Conservation (phyloP, 2,329 filamentous ascomycete genomes). For the Emericellopsis atlantica region DNA sequence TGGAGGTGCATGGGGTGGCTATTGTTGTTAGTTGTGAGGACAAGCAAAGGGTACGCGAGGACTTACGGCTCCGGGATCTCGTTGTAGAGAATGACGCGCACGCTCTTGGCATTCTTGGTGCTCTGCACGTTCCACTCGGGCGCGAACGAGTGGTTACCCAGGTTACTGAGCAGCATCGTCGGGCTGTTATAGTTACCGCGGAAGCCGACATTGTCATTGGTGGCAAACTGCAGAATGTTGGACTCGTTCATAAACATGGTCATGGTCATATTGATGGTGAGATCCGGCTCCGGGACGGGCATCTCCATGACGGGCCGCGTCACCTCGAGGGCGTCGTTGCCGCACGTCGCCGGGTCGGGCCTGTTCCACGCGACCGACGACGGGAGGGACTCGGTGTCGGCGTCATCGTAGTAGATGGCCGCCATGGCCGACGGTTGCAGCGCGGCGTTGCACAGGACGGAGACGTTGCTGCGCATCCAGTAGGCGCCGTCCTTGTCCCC, state of each 20-base stretch:
- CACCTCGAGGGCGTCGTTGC: slow-evolving; percentile 40
- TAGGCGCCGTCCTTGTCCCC: slow-evolving; percentile 31
- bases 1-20: slow-evolving; percentile 57
- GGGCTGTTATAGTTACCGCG: slow-evolving; percentile 48
- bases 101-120: slow-evolving; percentile 35
- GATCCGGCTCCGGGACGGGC: slow-evolving; percentile 23
- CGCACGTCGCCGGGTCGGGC: slow-evolving; percentile 37
- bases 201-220: slow-evolving; percentile 35
- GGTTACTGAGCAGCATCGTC: slow-evolving; percentile 36
- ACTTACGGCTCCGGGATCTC: slow-evolving; percentile 32
- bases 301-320: slow-evolving; percentile 42
- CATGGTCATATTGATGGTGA: slow-evolving; percentile 33
- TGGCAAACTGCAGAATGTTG: slow-evolving; percentile 35
- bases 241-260: slow-evolving; percentile 33
- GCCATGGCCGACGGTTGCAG: slow-evolving; percentile 42
- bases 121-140: slow-evolving; percentile 43
- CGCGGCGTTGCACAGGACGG: slow-evolving; percentile 29
- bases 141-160: slow-evolving; percentile 35
- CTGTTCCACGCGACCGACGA: slow-evolving; percentile 34
- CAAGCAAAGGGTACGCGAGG: background rate
- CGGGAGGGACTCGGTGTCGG: slow-evolving; percentile 35
- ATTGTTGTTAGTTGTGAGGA: background rate
- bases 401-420: slow-evolving; percentile 51
- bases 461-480: slow-evolving; percentile 47
- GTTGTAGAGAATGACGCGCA: slow-evolving; percentile 46